These are phyloP conservation scores for Gossypium herbaceum DNA, from an alignment of 345 rosid genomes.

Conservation along the genomic window DNA sequence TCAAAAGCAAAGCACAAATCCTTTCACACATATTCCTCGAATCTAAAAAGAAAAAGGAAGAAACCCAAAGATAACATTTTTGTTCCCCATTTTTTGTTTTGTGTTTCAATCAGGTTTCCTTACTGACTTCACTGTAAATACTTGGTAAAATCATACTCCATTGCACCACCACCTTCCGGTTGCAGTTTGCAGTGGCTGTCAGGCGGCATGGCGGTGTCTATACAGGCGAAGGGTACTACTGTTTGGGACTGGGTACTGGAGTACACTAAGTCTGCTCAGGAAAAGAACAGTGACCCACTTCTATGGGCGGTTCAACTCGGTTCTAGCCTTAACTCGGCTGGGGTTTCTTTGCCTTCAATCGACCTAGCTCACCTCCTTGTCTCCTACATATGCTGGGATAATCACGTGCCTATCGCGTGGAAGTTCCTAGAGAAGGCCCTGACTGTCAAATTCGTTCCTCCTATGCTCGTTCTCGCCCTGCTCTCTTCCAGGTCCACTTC, in stretches of 20 bases:
- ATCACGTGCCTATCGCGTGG: constrained; percentile 83
- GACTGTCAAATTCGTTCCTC: constrained; percentile 56
- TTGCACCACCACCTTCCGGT: background rate
- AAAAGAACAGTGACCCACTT: constrained; percentile 58
- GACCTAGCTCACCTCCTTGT: constrained; percentile 74
- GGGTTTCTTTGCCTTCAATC: constrained; percentile 60
- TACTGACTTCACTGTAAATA: background rate
- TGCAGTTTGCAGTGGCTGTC: background rate
- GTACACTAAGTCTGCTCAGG: constrained; percentile 62
- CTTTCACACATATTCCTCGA: background rate
- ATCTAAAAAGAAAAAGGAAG: background rate
- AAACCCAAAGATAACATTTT: background rate
- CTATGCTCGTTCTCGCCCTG: constrained; percentile 75
- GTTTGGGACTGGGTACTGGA: constrained; percentile 66
- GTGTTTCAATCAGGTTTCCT: too few species aligned
- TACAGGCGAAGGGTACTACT: constrained; percentile 20
- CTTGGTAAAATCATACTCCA: background rate
- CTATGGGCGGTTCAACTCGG: constrained; percentile 72
- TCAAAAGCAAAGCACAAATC: background rate
- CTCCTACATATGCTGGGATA: constrained; percentile 84
- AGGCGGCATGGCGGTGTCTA: constrained; percentile 36
- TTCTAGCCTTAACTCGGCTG: constrained; percentile 50
- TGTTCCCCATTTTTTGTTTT: too few species aligned
- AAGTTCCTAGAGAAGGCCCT: constrained; percentile 89
- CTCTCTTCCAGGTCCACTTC: constrained; percentile 59